Evolutionary conservation across 768 basidiomycete genomes (phyloP).

Genomic region (Jaapia argillacea): DNA sequence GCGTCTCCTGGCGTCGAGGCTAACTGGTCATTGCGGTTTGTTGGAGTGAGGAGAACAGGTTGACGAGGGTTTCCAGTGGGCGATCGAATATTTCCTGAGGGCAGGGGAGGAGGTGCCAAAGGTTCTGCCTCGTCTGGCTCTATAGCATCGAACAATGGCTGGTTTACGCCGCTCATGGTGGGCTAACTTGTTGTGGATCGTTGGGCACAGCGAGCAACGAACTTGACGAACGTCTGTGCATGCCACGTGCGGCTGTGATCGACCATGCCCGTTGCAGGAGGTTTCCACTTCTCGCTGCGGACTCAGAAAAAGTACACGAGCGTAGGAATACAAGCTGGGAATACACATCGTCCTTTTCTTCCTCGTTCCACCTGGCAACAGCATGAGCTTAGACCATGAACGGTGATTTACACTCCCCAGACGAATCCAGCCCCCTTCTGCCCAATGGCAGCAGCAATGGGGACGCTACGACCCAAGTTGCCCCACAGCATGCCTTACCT

Average conservation of each 20-base stretch:
- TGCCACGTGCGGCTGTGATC: too few species aligned
- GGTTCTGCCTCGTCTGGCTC: slow-evolving; percentile 85
- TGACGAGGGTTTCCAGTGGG: slow-evolving; percentile 19
- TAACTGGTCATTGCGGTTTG: slow-evolving; percentile 33
- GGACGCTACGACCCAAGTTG: too few species aligned
- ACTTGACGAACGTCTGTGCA: neutral
- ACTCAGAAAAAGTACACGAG: too few species aligned
- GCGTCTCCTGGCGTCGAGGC: slow-evolving; percentile 54
- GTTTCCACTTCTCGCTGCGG: too few species aligned
- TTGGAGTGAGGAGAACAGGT: slow-evolving; percentile 51
- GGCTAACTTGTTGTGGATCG: neutral
- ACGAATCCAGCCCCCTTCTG: too few species aligned
- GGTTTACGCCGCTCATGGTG: slow-evolving; percentile 45
- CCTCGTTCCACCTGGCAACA: too few species aligned
- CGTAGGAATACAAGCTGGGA: too few species aligned
- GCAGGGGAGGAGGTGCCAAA: slow-evolving; percentile 17
- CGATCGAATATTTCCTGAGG: slow-evolving; percentile 26
- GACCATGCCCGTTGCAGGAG: too few species aligned
- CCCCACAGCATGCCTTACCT: neutral
- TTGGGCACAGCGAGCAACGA: neutral
- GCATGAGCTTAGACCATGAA: too few species aligned
- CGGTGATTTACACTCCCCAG: too few species aligned
- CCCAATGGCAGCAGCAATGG: too few species aligned
- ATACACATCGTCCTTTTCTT: too few species aligned
- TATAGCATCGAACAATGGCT: slow-evolving; percentile 64